Evolutionary conservation across 139 green algal genomes (phyloP).

Genomic region (Raphidocelis subcapitata): DNA sequence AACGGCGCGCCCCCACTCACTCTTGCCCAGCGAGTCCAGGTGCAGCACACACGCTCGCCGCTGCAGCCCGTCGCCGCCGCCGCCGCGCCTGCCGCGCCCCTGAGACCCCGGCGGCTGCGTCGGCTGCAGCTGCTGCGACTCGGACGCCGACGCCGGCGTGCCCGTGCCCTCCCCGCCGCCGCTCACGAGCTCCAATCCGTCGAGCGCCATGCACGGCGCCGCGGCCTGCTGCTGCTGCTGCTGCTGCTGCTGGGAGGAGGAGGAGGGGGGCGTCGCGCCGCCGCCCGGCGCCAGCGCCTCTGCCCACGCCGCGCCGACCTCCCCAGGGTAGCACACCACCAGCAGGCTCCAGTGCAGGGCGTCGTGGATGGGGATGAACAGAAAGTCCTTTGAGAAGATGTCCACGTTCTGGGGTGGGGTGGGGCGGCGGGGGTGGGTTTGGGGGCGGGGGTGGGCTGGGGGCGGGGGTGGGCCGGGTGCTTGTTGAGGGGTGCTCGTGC

Average conservation of each 20-base stretch:
- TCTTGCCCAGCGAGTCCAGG: conserved; percentile 73
- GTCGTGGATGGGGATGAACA: conserved; percentile 92
- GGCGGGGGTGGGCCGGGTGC: no score
- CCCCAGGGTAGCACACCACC: conserved; percentile 77
- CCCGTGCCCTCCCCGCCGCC: no score
- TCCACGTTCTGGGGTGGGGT: conserved; percentile 56
- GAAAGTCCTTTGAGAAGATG: conserved; percentile 82
- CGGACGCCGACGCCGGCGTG: no score
- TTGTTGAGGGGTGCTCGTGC: no score
- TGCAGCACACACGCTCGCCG: conserved; percentile 55
- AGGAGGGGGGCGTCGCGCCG: background rate
- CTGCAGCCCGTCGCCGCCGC: background rate
- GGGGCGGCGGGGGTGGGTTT: no score
- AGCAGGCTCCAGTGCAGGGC: conserved; percentile 87
- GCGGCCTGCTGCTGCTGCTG: no score
- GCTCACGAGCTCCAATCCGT: no score
- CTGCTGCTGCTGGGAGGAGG: no score
- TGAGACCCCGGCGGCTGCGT: background rate
- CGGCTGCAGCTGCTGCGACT: conserved; percentile 10
- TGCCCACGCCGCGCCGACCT: background rate
- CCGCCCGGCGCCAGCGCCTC: no score
- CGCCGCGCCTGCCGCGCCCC: background rate
- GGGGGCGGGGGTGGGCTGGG: no score
- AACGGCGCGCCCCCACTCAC: conserved; percentile 19
- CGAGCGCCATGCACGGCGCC: no score